phyloP scores from a whole-genome alignment of 208 protist species.

The Trypanosoma cruzi region DNA sequence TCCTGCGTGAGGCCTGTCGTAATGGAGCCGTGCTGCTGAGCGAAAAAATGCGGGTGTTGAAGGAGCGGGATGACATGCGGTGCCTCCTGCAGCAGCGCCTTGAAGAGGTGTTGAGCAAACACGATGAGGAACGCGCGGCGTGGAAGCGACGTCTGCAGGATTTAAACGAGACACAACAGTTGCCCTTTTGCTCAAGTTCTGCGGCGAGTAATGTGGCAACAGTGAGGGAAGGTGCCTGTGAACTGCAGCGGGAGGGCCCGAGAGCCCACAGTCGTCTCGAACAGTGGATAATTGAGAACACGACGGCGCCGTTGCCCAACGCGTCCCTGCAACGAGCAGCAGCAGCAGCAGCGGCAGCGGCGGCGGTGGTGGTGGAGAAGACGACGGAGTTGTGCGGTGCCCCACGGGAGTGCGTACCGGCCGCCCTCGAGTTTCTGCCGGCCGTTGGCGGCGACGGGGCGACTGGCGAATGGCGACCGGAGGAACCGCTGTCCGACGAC shows the following conservation, averaged over 20 bases:
- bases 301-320: too few species aligned
- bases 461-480: background rate
- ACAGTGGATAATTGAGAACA: too few species aligned
- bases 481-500: slow-evolving; percentile 1
- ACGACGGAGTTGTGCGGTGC: slow-evolving; percentile 7
- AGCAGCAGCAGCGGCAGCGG: slow-evolving; percentile 18
- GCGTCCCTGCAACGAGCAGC: background rate
- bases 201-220: slow-evolving; percentile 6
- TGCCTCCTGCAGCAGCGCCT: slow-evolving; percentile 22
- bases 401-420: background rate
- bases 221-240: slow-evolving; percentile 19
- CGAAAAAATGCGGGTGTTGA: slow-evolving; percentile 9
- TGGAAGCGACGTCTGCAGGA: slow-evolving; percentile 5
- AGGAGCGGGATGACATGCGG: slow-evolving; percentile 14
- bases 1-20: slow-evolving; percentile 12
- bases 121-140: slow-evolving; percentile 14
- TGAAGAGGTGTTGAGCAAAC: slow-evolving; percentile 13
- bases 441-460: background rate
- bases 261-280: background rate
- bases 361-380: background rate
- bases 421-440: background rate
- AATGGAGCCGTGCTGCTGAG: slow-evolving; percentile 7
- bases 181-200: slow-evolving; percentile 8
- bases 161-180: slow-evolving; percentile 16
- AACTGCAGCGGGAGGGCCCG: background rate